Evolutionary conservation across 768 basidiomycete genomes (phyloP).

Genomic region (Thelephora aurantiotincta): DNA sequence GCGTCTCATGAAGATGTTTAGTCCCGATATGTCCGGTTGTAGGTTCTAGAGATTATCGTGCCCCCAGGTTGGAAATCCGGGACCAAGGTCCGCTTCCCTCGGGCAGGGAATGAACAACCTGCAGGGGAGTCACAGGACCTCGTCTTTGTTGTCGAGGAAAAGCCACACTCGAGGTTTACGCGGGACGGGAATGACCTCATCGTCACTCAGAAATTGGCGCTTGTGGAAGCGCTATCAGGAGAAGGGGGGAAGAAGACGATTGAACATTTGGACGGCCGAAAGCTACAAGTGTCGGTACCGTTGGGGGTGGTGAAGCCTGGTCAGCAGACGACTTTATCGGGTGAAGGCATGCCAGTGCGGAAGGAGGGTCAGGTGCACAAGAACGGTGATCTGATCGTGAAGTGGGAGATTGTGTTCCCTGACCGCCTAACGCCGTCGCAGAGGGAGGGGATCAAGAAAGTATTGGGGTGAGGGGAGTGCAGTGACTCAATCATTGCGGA

Average conservation of each 20-base stretch:
- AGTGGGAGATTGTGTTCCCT: slow-evolving; percentile 81
- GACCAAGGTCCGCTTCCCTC: slow-evolving; percentile 84
- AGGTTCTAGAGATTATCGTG: slow-evolving; percentile 58
- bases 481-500: background rate
- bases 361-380: slow-evolving; percentile 55
- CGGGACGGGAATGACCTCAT: slow-evolving; percentile 76
- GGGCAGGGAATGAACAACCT: slow-evolving; percentile 68
- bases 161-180: slow-evolving; percentile 63
- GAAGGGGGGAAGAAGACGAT: slow-evolving; percentile 38
- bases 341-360: slow-evolving; percentile 87
- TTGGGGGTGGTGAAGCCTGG: slow-evolving; percentile 61
- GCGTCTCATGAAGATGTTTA: background rate
- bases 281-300: slow-evolving; percentile 55
- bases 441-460: slow-evolving; percentile 67
- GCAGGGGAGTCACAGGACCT: slow-evolving; percentile 70
- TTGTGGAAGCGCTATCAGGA: slow-evolving; percentile 75
- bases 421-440: slow-evolving; percentile 57
- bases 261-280: slow-evolving; percentile 68
- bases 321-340: slow-evolving; percentile 50
- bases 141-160: slow-evolving; percentile 97
- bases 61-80: slow-evolving; percentile 93
- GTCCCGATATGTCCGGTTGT: background rate
- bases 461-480: slow-evolving; percentile 26
- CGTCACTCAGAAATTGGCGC: slow-evolving; percentile 44
- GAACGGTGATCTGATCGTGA: slow-evolving; percentile 76